phyloP scores from a whole-genome alignment of 2,329 filamentous ascomycete species.

The Ceratocystis colombiana region DNA sequence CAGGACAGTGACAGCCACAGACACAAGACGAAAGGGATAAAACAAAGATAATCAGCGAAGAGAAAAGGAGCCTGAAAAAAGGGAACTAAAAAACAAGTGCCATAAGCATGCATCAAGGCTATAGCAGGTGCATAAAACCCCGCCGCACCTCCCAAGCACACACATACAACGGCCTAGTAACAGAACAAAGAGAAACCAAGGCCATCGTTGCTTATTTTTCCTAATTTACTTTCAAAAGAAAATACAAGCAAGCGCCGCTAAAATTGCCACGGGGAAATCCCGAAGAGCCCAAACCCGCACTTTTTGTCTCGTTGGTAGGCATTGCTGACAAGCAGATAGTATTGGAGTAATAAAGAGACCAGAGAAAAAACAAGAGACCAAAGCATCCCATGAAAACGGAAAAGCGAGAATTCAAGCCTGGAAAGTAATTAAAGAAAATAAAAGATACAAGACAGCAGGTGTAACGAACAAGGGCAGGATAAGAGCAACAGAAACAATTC shows the following conservation, averaged over 20 bases:
- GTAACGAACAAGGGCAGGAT: not conserved
- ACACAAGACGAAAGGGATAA: not conserved
- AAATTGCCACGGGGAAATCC: not conserved
- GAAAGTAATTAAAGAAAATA: not conserved
- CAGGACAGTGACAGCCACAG: not conserved
- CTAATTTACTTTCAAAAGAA: not conserved
- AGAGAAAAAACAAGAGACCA: not conserved
- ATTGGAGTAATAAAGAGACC: not conserved
- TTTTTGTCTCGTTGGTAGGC: not conserved
- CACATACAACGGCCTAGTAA: not conserved
- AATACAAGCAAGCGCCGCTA: not conserved
- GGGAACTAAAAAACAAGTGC: not conserved
- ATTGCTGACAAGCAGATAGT: not conserved
- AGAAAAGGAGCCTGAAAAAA: not conserved
- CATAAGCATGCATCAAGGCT: not conserved
- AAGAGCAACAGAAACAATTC: not conserved
- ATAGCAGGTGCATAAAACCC: not conserved
- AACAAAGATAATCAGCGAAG: not conserved
- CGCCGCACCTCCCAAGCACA: not conserved
- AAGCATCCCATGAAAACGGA: not conserved
- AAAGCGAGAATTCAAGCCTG: not conserved
- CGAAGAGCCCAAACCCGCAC: not conserved
- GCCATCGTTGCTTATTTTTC: too few relatives aligned
- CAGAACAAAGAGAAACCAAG: not conserved
- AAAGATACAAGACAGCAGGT: not conserved